Percentiles rank a stretch among this genome's conserved stretches.
These are phyloP conservation scores for Boletus holoroseus DNA, from an alignment of 1,284 basidiomycete species.

Conservation along the genomic window DNA sequence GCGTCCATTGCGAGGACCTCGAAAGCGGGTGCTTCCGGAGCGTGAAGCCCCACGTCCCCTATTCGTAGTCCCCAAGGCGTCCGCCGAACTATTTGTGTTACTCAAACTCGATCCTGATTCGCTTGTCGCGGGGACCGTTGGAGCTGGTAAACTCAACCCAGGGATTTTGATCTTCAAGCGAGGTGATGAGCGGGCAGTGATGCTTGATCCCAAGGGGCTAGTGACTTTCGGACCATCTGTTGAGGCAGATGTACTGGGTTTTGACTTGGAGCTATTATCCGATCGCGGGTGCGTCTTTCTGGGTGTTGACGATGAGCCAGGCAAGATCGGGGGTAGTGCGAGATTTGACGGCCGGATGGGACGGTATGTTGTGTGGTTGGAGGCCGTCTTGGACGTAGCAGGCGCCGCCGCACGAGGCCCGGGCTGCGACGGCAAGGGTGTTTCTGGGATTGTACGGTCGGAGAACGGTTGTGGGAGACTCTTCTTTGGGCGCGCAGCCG, in stretches of 20 bases:
- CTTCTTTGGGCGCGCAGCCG: neutral
- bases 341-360: conserved; percentile 18
- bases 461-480: neutral
- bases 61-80: neutral
- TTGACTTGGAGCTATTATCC: neutral
- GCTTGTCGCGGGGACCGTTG: neutral
- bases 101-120: neutral
- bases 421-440: neutral
- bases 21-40: neutral
- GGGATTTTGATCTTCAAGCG: conserved; percentile 5
- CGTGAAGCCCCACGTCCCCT: neutral
- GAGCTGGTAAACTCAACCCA: neutral
- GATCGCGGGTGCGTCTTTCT: neutral
- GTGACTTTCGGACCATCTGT: neutral
- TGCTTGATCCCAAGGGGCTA: neutral
- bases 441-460: neutral
- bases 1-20: neutral
- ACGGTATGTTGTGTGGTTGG: neutral
- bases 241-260: neutral
- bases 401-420: neutral
- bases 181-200: neutral
- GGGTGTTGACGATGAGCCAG: neutral
- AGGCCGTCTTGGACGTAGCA: neutral
- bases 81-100: neutral
- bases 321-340: neutral